Conservation (phyloP, 208 protist species). For the Eutreptiella sp. region DNA sequence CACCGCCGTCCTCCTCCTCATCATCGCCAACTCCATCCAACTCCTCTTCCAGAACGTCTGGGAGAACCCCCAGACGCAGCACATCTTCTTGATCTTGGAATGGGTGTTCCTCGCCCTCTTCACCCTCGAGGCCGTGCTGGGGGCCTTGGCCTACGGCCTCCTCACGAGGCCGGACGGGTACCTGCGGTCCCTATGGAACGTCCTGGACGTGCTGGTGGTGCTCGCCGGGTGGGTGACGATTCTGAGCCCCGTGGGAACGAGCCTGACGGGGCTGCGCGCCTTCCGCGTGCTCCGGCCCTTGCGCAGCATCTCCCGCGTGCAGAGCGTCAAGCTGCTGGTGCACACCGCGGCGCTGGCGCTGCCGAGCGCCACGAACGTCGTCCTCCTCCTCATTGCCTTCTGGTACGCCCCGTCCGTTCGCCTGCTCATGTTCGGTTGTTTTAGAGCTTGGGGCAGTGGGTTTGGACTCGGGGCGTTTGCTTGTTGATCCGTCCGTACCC, state of each 20-base stretch:
- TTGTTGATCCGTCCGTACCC: too few species aligned
- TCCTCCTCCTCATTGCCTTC: slow-evolving; percentile 10
- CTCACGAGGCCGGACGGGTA: slow-evolving; percentile 4
- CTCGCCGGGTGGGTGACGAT: slow-evolving; percentile 18
- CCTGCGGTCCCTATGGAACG: slow-evolving; percentile 15
- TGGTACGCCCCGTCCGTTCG: too few species aligned
- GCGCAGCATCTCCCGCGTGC: neutral
- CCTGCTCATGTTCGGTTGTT: too few species aligned
- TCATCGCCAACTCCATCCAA: slow-evolving; percentile 13
- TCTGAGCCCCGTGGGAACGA: neutral
- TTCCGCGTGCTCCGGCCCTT: slow-evolving; percentile 23
- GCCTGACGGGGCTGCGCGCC: neutral
- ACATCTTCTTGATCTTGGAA: neutral
- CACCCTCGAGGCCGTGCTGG: slow-evolving; percentile 6
- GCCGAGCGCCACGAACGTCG: slow-evolving; percentile 15
- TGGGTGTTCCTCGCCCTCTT: slow-evolving; percentile 12
- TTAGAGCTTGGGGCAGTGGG: too few species aligned
- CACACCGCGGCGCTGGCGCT: neutral
- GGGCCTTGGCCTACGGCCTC: slow-evolving; percentile 22
- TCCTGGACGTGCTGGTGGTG: slow-evolving; percentile 11
- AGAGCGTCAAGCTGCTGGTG: slow-evolving; percentile 9
- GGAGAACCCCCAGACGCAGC: neutral
- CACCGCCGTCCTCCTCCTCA: neutral
- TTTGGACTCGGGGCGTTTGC: too few species aligned
- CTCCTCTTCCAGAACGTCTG: neutral